Evolutionary conservation across 1,284 basidiomycete species (phyloP).

Genomic region (Moniliella sp.): DNA sequence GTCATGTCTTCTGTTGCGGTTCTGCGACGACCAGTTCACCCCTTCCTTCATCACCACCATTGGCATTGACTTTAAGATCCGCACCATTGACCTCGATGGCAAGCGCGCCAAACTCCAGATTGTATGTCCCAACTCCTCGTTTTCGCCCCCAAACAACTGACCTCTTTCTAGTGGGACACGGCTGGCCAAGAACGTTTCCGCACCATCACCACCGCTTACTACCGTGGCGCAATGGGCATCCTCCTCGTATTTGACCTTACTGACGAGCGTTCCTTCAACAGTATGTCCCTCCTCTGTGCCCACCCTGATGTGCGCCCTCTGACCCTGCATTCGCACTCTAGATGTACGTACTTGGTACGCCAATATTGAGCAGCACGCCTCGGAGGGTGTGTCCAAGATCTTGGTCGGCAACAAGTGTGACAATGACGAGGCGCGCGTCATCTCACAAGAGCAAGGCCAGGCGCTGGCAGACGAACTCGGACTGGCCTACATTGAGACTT

Average conservation of each 20-base stretch:
- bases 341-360: slow-evolving; percentile 97
- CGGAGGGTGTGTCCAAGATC: slow-evolving; percentile 95
- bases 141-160: too few species aligned
- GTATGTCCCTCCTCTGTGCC: slow-evolving; percentile 41
- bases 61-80: slow-evolving; percentile 49
- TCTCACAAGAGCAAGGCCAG: slow-evolving; percentile 54
- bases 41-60: slow-evolving; percentile 99
- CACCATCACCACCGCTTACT: slow-evolving; percentile 99
- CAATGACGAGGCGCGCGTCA: slow-evolving; percentile 89
- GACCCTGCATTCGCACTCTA: slow-evolving; percentile 28
- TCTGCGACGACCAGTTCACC: slow-evolving; percentile 99
- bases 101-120: slow-evolving; percentile 91
- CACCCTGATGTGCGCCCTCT: too few species aligned
- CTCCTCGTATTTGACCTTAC: slow-evolving; percentile 95
- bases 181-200: slow-evolving; percentile 97
- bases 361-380: slow-evolving; percentile 96
- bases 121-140: too few species aligned
- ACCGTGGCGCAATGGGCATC: slow-evolving; percentile 98
- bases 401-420: slow-evolving; percentile 97
- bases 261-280: slow-evolving; percentile 89
- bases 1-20: slow-evolving; percentile 87
- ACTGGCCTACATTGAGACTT: slow-evolving; percentile 89
- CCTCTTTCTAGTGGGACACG: too few species aligned
- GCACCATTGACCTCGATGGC: slow-evolving; percentile 83
- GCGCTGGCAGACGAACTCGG: slow-evolving; percentile 67